Percentiles rank a stretch among this genome's conserved stretches.
Conservation (phyloP, 257 asterid species). For the Ehretia macrophylla region DNA sequence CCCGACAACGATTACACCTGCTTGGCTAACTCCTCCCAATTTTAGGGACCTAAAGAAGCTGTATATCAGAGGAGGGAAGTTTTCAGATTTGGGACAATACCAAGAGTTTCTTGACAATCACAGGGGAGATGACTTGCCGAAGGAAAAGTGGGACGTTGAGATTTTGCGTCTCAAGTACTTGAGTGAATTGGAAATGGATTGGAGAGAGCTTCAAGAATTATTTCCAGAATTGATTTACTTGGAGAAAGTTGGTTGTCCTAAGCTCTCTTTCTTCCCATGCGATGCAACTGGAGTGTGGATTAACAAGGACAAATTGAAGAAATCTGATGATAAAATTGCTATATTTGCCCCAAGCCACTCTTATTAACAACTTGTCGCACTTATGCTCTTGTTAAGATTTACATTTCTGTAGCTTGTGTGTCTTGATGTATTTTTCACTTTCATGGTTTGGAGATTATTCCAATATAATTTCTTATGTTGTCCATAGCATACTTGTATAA, state of each 20-base stretch:
- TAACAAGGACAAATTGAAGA: constrained; percentile 16
- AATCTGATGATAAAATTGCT: background rate
- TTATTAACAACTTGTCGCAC: no score
- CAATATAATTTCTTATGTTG: no score
- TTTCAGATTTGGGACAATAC: constrained; percentile 35
- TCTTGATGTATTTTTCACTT: no score
- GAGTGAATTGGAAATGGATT: constrained; percentile 36
- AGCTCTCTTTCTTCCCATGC: constrained; percentile 40
- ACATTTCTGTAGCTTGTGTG: no score
- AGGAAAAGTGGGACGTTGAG: constrained; percentile 30
- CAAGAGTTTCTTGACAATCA: constrained; percentile 12
- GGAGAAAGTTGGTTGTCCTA: constrained; percentile 45
- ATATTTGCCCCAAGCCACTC: background rate
- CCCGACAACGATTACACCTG: constrained; percentile 21
- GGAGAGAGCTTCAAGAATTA: constrained; percentile 31
- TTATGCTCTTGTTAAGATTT: no score
- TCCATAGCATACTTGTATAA: no score
- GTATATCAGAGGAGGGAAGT: constrained; percentile 47
- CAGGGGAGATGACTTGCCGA: background rate
- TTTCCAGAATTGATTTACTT: constrained; percentile 36
- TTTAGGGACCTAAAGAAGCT: constrained; percentile 31
- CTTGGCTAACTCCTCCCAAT: constrained; percentile 26
- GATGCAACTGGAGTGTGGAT: constrained; percentile 47
- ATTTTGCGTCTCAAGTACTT: constrained; percentile 43
- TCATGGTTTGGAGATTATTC: no score